phyloP scores from a whole-genome alignment of 805 yeast genomes.

The Schwanniomyces polymorphus region DNA sequence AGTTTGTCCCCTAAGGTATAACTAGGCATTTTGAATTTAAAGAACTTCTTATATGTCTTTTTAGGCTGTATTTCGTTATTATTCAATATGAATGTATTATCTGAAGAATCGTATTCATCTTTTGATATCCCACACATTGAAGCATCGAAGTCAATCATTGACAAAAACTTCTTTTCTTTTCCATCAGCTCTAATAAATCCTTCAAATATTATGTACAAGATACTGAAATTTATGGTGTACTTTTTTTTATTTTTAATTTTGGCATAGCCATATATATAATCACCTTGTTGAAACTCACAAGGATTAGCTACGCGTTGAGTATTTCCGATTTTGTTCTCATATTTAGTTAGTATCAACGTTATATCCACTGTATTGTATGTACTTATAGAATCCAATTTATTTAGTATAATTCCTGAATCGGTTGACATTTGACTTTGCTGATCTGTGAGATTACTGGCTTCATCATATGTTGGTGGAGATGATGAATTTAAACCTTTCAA shows the following conservation, averaged over 20 bases:
- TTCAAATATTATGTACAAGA: constrained; percentile 7
- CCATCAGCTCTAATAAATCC: constrained; percentile 3
- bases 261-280: constrained; percentile 2
- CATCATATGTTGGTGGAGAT: constrained; percentile 5
- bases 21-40: constrained; percentile 9
- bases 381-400: background rate
- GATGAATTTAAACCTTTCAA: constrained; percentile 1
- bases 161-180: constrained; percentile 3
- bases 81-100: background rate
- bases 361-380: background rate
- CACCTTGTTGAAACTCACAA: constrained; percentile 6
- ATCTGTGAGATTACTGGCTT: background rate
- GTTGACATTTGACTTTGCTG: background rate
- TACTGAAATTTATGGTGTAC: constrained; percentile 1
- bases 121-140: background rate
- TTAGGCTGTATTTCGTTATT: background rate
- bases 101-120: background rate
- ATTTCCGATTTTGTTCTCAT: background rate
- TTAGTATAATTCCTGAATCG: constrained; percentile 1
- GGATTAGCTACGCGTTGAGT: background rate
- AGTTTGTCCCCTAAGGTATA: constrained; percentile 7
- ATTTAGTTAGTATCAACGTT: background rate
- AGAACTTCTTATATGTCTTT: constrained; percentile 5
- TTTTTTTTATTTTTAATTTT: background rate
- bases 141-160: constrained; percentile 7